These are phyloP conservation scores for Nemania abortiva DNA, from an alignment of 2,329 filamentous ascomycete species.

Conservation along the genomic window DNA sequence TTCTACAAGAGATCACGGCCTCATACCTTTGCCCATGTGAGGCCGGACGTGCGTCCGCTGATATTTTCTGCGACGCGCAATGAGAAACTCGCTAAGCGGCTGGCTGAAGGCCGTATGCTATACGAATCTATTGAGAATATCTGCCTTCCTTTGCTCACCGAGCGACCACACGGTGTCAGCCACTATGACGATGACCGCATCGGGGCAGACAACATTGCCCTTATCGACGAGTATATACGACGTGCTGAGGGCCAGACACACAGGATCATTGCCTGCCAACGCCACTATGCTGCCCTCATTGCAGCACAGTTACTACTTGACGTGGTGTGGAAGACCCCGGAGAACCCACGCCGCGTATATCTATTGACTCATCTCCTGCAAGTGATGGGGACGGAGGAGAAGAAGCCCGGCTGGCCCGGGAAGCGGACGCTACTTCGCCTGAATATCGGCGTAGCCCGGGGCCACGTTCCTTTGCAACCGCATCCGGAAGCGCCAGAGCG, in stretches of 20 bases:
- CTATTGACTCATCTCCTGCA: not conserved
- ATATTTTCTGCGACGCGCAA: too few relatives aligned
- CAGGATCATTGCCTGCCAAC: not conserved
- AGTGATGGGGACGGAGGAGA: not conserved
- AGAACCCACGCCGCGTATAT: not conserved
- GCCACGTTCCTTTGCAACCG: not conserved
- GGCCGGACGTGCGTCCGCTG: too few relatives aligned
- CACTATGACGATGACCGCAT: too few relatives aligned
- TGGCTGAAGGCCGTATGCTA: too few relatives aligned
- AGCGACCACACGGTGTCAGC: too few relatives aligned
- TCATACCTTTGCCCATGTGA: too few relatives aligned
- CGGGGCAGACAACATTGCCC: not conserved
- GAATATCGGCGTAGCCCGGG: not conserved
- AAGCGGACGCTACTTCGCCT: not conserved
- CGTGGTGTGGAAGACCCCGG: slow-evolving; percentile 28
- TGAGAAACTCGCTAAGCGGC: too few relatives aligned
- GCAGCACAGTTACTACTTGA: not conserved
- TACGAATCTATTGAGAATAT: too few relatives aligned
- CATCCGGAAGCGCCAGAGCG: not conserved
- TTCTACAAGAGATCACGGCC: too few relatives aligned
- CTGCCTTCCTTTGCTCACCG: too few relatives aligned
- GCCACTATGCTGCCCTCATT: not conserved
- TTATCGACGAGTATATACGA: not conserved
- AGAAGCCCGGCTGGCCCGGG: not conserved
- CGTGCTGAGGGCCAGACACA: not conserved